Percentiles rank a stretch among this genome's conserved stretches.
Evolutionary conservation across 345 rosid genomes (phyloP).

Genomic region (Salix purpurea): DNA sequence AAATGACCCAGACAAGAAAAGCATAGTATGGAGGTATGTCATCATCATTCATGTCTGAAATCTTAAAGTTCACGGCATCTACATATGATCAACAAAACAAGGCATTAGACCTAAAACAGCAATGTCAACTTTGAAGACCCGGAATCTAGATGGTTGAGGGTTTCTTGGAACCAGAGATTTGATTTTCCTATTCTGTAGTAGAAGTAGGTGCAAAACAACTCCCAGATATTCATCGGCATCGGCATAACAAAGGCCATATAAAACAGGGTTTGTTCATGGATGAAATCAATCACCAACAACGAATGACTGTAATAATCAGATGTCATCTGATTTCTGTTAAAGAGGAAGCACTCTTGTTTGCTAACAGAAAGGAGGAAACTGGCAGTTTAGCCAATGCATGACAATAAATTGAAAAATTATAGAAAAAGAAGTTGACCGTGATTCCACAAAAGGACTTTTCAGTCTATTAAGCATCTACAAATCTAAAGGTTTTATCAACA

Average conservation of each 20-base stretch:
- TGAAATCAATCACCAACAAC: not conserved
- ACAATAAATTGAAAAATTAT: not conserved
- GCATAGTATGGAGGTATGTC: not conserved
- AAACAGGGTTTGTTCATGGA: not conserved
- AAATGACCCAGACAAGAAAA: not conserved
- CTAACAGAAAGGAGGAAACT: not conserved
- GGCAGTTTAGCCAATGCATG: not conserved
- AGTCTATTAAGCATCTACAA: constrained; percentile 72
- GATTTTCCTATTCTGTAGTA: not conserved
- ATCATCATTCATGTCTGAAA: not conserved
- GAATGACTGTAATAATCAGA: not conserved
- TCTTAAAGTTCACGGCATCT: not conserved
- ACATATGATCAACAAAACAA: not conserved
- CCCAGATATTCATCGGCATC: not conserved
- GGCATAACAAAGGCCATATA: not conserved
- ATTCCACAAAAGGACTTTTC: constrained; percentile 71
- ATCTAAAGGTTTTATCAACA: constrained; percentile 76
- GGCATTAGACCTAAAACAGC: not conserved
- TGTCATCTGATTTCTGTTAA: not conserved
- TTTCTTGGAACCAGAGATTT: not conserved
- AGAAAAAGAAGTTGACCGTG: constrained; percentile 43
- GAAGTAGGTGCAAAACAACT: not conserved
- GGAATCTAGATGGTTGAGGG: not conserved
- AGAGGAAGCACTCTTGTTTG: not conserved
- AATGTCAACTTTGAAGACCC: not conserved